These are phyloP conservation scores for Eucalyptus tenuipes DNA, from an alignment of 345 rosid genomes.

Conservation along the genomic window DNA sequence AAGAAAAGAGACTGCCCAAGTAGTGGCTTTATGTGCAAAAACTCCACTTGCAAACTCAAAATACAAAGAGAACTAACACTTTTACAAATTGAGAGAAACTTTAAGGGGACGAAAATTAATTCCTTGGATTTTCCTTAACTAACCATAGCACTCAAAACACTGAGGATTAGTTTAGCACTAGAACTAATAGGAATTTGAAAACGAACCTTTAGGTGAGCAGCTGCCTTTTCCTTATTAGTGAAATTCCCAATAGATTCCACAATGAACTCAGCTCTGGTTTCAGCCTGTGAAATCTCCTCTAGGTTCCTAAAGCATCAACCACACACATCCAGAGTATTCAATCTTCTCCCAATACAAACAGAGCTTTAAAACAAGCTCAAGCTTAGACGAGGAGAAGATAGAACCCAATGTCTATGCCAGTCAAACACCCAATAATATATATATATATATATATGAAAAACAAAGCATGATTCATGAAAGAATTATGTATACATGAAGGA, in stretches of 20 bases:
- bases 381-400: background rate
- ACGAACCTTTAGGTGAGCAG: slow-evolving; percentile 78
- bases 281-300: slow-evolving; percentile 78
- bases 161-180: background rate
- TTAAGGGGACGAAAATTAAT: no score
- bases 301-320: slow-evolving; percentile 41
- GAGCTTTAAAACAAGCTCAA: background rate
- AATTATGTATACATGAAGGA: no score
- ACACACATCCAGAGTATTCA: background rate
- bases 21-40: background rate
- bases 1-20: background rate
- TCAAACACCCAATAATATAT: no score
- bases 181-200: background rate
- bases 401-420: no score
- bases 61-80: background rate
- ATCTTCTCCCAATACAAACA: background rate
- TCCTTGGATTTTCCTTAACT: background rate
- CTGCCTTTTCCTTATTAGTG: slow-evolving; percentile 83
- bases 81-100: no score
- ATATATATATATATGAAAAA: no score
- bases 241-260: slow-evolving; percentile 85
- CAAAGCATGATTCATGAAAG: no score
- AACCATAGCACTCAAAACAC: background rate
- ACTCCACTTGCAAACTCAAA: background rate
- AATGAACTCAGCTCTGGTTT: slow-evolving; percentile 57